Evolutionary conservation across 73 alveolate genomes (phyloP), one percentile per base, ranked within the genome.

Genomic region (Paramecium caudatum): DNA sequence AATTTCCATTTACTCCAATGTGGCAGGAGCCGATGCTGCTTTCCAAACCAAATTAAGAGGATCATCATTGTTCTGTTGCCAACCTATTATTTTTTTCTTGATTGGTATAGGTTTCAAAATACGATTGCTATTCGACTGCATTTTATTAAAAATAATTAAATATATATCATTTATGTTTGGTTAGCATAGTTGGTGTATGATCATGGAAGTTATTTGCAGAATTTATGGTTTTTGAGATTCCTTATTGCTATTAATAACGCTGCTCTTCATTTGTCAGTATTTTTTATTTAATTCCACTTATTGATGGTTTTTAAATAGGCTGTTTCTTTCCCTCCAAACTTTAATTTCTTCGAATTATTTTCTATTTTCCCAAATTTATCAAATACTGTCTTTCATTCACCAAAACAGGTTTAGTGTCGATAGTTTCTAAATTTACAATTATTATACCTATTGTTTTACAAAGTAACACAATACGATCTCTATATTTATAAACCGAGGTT

Each of bases 401-500:
- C 47, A 74, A 74, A 4, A 74, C 68, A 39, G 43, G 36, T 21
- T 74, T 74, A 41, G 16, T 41, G 43, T 74, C 88, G 7, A 74
- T 74, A 3, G 47, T 27, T 74, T 74, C 62, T 37, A 41, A 7
- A 65, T 65, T 12, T 32, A 3, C 19, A 3, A n/a, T 0, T 10
- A 32, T 10, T 33, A 32, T 65, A 65, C 83, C 32, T 8, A 65
- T 74, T 1, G 88, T 41, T 45, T 74, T 74, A 27, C 88, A 74
- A 9, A 74, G 19, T 43, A 74, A 45, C 4, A 74, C 88, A 37
- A 74, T 74, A 15, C 88, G 17, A 45, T 74, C 88, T 74, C 88
- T 74, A 74, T 74, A 74, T 21, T 74, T 74, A n/a, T 74, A 45
- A 3, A 37, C 65, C 43, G 17, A 8, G 10, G 88, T 74, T 5